Conservation (phyloP, 2,329 filamentous ascomycete genomes). For the Xylariaceae sp. region DNA sequence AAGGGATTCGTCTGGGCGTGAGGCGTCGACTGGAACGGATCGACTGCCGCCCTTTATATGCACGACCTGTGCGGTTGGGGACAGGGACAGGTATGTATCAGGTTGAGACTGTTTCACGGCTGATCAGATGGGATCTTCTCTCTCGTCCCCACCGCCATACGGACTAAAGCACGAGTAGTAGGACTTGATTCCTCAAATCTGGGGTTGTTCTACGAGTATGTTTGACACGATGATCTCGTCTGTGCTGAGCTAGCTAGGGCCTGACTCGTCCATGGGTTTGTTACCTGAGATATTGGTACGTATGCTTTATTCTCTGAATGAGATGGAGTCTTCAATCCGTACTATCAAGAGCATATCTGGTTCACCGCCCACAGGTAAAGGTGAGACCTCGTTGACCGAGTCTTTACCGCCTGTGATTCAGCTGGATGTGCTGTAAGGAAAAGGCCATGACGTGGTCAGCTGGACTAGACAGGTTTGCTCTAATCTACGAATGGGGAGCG, state of each 20-base stretch:
- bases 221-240: slow-evolving; percentile 5
- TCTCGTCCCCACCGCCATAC: not conserved
- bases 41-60: not conserved
- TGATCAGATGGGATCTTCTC: not conserved
- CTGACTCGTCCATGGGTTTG: slow-evolving; percentile 5
- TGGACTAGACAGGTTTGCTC: too few relatives aligned
- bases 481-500: too few relatives aligned
- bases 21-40: not conserved
- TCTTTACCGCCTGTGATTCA: too few relatives aligned
- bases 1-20: not conserved
- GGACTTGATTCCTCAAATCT: not conserved
- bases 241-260: slow-evolving; percentile 10
- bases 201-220: slow-evolving; percentile 8
- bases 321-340: too few relatives aligned
- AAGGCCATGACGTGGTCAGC: too few relatives aligned
- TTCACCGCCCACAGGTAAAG: too few relatives aligned
- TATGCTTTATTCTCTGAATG: not conserved
- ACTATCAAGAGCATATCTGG: too few relatives aligned
- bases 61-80: not conserved
- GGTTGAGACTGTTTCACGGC: not conserved
- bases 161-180: too few relatives aligned
- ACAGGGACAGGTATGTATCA: not conserved
- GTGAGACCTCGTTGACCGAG: too few relatives aligned
- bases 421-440: too few relatives aligned
- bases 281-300: not conserved